Evolutionary conservation across 305 asterid genomes (phyloP), one percentile per base, ranked within the genome.

Genomic region (Fraxinus velutina): DNA sequence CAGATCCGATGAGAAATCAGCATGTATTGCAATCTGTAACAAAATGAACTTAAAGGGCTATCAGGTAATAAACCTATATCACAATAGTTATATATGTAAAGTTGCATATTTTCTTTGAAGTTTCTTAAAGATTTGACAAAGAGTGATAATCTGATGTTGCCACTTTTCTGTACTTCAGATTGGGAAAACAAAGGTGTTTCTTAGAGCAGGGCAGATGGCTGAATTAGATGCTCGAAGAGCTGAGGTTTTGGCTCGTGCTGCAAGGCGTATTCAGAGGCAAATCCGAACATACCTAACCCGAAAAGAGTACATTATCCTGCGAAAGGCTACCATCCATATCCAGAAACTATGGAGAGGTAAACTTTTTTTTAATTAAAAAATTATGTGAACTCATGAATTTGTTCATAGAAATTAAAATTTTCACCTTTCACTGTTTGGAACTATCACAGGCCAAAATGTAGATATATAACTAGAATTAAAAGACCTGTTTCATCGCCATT

Each of bases 191-290:
- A 96, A 96, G 89, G 97, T 94, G 24, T 96, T 96, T 84, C 98
- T 96, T 64, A 90, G 99, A 90, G 99, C 99, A 39, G 99, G 99
- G 71, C 98, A 96, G 89, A 96, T 96, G 97, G 99, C 99, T 39
- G 98, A 93, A 81, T 85, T 94, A 88, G 99, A 94, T 86, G 95
- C 98, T 86, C 89, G 98, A 86, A 87, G 98, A 83, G 91, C 98
- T 81, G 98, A 94, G 89, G 87, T 96, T 83, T 85, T 94, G 83
- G 97, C 95, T 82, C 90, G 78, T 80, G 98, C 98, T 33, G 97
- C 92, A 50, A 93, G 84, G 85, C 86, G 88, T 83, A 87, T 96
- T 77, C 99, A 96, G 88, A 94, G 98, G 86, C 97, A 93, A 86
- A 92, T 96, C 74, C 89, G 93, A 77, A 92, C 99, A 17, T 70